Conservation (phyloP, 352 stramenopile species). For the Thalassiosira mediterranea region DNA sequence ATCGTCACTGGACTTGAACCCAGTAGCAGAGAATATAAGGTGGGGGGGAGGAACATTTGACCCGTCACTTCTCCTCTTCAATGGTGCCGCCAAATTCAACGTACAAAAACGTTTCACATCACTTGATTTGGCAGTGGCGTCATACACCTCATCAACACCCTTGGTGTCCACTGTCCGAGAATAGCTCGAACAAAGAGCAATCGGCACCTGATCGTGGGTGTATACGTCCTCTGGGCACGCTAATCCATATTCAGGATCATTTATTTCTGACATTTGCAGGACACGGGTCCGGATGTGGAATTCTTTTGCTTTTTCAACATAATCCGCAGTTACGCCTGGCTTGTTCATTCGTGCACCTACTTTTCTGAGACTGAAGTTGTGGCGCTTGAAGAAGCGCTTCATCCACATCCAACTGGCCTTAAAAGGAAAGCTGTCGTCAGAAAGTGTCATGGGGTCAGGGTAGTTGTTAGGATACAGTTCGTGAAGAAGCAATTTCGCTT, state of each 20-base stretch:
- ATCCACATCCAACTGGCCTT: slow-evolving; percentile 5
- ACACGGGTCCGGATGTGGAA: slow-evolving; percentile 5
- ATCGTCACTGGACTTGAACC: background rate
- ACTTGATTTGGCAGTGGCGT: background rate
- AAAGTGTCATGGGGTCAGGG: background rate
- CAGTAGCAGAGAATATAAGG: slow-evolving; percentile 1
- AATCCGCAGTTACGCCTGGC: background rate
- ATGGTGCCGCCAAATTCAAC: slow-evolving; percentile 1
- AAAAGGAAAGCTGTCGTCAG: background rate
- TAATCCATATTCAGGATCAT: slow-evolving; percentile 3
- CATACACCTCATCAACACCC: background rate
- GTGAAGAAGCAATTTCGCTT: slow-evolving; percentile 10
- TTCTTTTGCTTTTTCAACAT: background rate
- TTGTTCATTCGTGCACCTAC: slow-evolving; percentile 18
- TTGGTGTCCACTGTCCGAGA: slow-evolving; percentile 5
- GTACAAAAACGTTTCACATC: slow-evolving; percentile 16
- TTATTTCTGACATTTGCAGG: background rate
- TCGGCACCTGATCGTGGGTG: slow-evolving; percentile 8
- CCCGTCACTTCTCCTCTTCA: background rate
- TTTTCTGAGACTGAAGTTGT: slow-evolving; percentile 1
- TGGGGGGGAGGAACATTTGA: slow-evolving; percentile 6
- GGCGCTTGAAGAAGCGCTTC: background rate
- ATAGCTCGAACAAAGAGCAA: background rate
- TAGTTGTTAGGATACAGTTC: background rate
- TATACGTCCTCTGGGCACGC: background rate